Evolutionary conservation across 2,329 filamentous ascomycete species (phyloP).

Genomic region (Aureobasidium subglaciale): DNA sequence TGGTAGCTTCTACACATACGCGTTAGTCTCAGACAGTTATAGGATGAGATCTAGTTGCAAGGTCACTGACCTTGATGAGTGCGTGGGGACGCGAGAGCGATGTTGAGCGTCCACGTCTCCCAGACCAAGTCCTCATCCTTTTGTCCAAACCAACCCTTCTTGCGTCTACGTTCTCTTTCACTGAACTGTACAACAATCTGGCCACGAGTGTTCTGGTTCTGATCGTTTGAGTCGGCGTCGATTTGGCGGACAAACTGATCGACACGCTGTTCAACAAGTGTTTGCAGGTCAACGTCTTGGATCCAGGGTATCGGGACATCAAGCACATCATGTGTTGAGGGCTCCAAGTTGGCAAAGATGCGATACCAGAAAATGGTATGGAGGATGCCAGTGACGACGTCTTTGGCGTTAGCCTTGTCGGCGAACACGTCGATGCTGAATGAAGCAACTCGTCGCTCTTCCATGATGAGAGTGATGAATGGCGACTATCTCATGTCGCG

Average conservation of each 20-base stretch:
- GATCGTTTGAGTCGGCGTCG: slow-evolving; percentile 39
- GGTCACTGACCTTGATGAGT: slow-evolving; percentile 70
- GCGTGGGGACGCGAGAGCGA: slow-evolving; percentile 82
- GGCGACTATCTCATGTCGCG: background rate
- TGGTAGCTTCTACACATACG: slow-evolving; percentile 60
- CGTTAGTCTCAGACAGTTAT: background rate
- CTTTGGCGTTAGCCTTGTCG: slow-evolving; percentile 80
- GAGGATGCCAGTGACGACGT: slow-evolving; percentile 88
- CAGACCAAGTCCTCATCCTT: slow-evolving; percentile 92
- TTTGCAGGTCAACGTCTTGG: slow-evolving; percentile 83
- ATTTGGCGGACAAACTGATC: slow-evolving; percentile 69
- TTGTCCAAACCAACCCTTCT: slow-evolving; percentile 64
- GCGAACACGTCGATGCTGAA: slow-evolving; percentile 92
- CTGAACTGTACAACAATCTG: slow-evolving; percentile 88
- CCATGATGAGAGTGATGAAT: slow-evolving; percentile 34
- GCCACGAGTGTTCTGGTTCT: slow-evolving; percentile 50
- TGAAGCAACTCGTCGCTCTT: slow-evolving; percentile 65
- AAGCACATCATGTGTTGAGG: slow-evolving; percentile 78
- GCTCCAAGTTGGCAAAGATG: slow-evolving; percentile 82
- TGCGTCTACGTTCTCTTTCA: slow-evolving; percentile 67
- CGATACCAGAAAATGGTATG: slow-evolving; percentile 99
- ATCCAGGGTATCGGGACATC: slow-evolving; percentile 86
- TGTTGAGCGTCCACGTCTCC: slow-evolving; percentile 92
- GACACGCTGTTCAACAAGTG: slow-evolving; percentile 83
- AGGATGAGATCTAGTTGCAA: background rate